A percentile compares a stretch with the other conserved stretches of the same genome.
These are phyloP conservation scores for Fusarium heterosporum DNA, from an alignment of 2,329 filamentous ascomycete species.

Conservation along the genomic window DNA sequence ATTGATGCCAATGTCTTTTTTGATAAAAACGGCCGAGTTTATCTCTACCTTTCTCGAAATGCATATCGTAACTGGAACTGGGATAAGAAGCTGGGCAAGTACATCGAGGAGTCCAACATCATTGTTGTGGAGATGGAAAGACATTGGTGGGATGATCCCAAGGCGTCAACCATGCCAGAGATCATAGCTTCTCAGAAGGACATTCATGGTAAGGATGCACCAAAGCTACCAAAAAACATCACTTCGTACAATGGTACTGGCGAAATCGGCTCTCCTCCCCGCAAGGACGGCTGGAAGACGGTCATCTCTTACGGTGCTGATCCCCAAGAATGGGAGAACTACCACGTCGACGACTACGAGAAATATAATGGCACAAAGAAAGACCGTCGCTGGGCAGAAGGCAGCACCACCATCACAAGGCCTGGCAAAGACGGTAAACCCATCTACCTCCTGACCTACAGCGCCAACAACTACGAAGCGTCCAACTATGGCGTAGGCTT, in stretches of 20 bases:
- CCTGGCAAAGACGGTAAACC: conserved; percentile 39
- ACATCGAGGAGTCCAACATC: conserved; percentile 54
- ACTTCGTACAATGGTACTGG: conserved; percentile 52
- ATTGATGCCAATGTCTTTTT: conserved; percentile 64
- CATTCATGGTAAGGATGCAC: conserved; percentile 46
- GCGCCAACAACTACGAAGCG: conserved; percentile 52
- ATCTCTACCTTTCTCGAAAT: conserved; percentile 53
- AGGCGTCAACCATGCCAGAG: conserved; percentile 51
- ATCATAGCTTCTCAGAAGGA: conserved; percentile 48
- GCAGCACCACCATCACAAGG: conserved; percentile 49
- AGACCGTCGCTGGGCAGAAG: conserved; percentile 53
- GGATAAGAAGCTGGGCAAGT: conserved; percentile 50
- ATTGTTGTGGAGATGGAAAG: conserved; percentile 52
- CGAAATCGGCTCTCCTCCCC: conserved; percentile 49
- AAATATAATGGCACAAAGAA: conserved; percentile 52
- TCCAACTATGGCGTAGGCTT: conserved; percentile 55
- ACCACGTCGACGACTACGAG: conserved; percentile 51
- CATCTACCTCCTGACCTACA: conserved; percentile 46
- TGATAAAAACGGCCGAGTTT: conserved; percentile 52
- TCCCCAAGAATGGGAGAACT: conserved; percentile 53
- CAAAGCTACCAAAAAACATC: conserved; percentile 47
- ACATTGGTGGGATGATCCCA: conserved; percentile 52
- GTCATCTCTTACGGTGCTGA: conserved; percentile 53
- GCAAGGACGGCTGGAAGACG: conserved; percentile 54
- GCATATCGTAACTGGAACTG: conserved; percentile 55